Evolutionary conservation across 2,329 filamentous ascomycete genomes (phyloP), one percentile per base, ranked within the genome.

Genomic region (Alternaria triticina): DNA sequence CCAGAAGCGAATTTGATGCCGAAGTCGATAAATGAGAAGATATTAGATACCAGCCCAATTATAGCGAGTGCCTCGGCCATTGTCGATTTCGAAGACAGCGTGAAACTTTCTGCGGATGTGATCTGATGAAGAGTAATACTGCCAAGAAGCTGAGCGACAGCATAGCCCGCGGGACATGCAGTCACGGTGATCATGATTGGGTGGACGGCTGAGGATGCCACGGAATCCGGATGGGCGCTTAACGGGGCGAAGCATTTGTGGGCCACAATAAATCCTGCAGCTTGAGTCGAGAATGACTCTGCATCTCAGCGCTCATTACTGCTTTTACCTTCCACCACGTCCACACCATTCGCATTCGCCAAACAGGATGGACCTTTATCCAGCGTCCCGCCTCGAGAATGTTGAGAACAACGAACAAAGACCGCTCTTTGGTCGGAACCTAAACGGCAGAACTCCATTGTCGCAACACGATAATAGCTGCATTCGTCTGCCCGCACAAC

Each of bases 1-100:
- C 11, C 36, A 20, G 22, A 25, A 2, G 11, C 36, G 6, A 55
- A 1, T 44, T n/a, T 55, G 23, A 45, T 23, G 22, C 52, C 36
- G 8, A 55, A 55, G 15, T 55, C 36, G 22, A 55, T 55, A 2
- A 55, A 44, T 0, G 36, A 27, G 8, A 55, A 4, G 11, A 55
- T 45, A 1, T 44, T 55, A 4, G 36, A 44, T 3, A 28, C 52
- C 3, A 55, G 50, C 15, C 52, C 22, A 8, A 55, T 5, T 0
- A 55, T 55, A 12, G 51, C 33, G 3, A 54, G 7, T 5, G 33
- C 13, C 33, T 55, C 52, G 2, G 36, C 52, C 36, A 55, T 55
- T 3, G 2, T 40, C 8, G 33, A 40, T 0, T 0, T 4, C 8
- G n/a, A 10, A 40, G 4, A 0, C 7, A 40, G 33, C 33, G 7